phyloP scores from a whole-genome alignment of 2,329 filamentous ascomycete genomes.

The Diaporthe caulivora region DNA sequence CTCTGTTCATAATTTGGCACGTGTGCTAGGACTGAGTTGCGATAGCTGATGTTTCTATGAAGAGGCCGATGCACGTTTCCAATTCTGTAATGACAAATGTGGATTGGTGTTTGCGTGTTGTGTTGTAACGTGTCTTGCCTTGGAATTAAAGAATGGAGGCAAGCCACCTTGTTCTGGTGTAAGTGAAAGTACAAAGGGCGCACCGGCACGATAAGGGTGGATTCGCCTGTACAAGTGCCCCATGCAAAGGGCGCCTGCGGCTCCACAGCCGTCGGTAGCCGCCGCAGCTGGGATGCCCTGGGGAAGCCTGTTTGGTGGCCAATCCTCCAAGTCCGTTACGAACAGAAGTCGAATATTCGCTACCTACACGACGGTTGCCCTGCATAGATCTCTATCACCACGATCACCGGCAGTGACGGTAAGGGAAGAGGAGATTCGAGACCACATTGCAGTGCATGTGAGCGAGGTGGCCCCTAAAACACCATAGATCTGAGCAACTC shows the following conservation, averaged over 20 bases:
- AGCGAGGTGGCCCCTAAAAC: too few species aligned
- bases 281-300: conserved; percentile 16
- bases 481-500: too few species aligned
- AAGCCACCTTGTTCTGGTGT: conserved; percentile 18
- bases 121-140: conserved; percentile 6
- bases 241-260: background rate
- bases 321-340: background rate
- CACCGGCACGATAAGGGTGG: conserved; percentile 34
- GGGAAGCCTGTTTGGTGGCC: background rate
- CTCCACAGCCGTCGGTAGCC: conserved; percentile 38
- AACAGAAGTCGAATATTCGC: too few species aligned
- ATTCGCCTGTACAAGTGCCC: background rate
- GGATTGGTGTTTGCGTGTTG: background rate
- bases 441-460: too few species aligned
- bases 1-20: conserved; percentile 32
- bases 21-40: background rate
- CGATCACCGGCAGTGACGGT: too few species aligned
- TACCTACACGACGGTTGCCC: too few species aligned
- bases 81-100: background rate
- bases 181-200: conserved; percentile 18
- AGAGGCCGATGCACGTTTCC: too few species aligned
- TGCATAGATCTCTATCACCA: too few species aligned
- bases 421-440: too few species aligned
- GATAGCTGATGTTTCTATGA: background rate
- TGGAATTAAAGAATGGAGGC: conserved; percentile 8